Evolutionary conservation across 345 rosid species (phyloP).

Genomic region (Brassica carinata): DNA sequence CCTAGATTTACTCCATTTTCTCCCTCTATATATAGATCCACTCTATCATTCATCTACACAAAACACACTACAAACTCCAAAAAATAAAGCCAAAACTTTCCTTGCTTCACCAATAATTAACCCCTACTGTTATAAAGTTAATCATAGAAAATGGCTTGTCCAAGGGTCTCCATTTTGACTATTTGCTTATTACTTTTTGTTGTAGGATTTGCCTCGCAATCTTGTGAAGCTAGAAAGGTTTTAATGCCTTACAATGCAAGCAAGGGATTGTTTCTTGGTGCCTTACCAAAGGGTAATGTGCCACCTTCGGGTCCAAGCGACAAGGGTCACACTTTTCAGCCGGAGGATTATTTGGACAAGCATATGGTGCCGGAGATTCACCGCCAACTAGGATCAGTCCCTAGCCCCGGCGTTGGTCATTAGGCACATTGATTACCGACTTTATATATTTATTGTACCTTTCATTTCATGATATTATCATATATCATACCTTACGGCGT

Average conservation of each 20-base stretch:
- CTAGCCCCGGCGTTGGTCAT: constrained; percentile 62
- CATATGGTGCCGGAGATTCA: constrained; percentile 20
- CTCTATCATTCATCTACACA: constrained; percentile 20
- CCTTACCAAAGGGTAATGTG: constrained; percentile 41
- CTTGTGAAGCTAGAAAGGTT: constrained; percentile 32
- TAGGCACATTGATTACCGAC: constrained; percentile 17
- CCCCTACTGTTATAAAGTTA: neutral
- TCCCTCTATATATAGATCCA: constrained; percentile 29
- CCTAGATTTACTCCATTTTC: neutral
- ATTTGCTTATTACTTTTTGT: constrained; percentile 21
- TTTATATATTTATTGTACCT: neutral
- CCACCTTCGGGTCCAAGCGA: constrained; percentile 45
- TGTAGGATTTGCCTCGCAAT: constrained; percentile 20
- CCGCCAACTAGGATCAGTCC: constrained; percentile 45
- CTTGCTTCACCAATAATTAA: constrained; percentile 6
- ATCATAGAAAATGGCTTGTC: constrained; percentile 27
- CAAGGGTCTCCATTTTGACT: constrained; percentile 8
- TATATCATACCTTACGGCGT: neutral
- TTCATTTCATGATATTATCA: neutral
- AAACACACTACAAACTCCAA: constrained; percentile 6
- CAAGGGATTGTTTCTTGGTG: constrained; percentile 36
- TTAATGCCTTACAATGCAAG: constrained; percentile 29
- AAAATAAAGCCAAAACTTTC: neutral
- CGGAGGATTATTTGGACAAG: constrained; percentile 18
- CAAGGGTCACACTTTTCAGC: constrained; percentile 41